A percentile compares a stretch with the other conserved stretches of the same genome.
These are phyloP conservation scores for Epichloe sp. DNA, from an alignment of 2,329 filamentous ascomycete species.

Conservation along the genomic window DNA sequence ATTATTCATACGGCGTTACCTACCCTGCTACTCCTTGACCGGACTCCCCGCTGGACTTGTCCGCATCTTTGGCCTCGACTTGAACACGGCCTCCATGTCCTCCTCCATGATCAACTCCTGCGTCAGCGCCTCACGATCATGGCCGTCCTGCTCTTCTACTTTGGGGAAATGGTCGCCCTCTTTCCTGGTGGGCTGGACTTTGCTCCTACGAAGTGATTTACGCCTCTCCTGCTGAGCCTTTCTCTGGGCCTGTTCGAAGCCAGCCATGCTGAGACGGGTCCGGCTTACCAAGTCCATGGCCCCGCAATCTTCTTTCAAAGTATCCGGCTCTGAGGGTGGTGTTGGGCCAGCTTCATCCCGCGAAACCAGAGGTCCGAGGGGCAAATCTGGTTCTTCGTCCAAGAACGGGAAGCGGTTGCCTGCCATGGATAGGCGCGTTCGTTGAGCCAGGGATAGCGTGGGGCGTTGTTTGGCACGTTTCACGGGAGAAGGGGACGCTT, in stretches of 20 bases:
- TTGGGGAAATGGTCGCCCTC: slow-evolving; percentile 34
- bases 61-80: slow-evolving; percentile 67
- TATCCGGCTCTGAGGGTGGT: neutral
- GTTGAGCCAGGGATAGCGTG: slow-evolving; percentile 56
- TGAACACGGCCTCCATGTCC: slow-evolving; percentile 75
- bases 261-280: slow-evolving; percentile 48
- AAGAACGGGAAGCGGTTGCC: slow-evolving; percentile 32
- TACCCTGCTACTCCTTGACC: slow-evolving; percentile 20
- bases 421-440: slow-evolving; percentile 71
- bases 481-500: slow-evolving; percentile 42
- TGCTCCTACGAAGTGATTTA: slow-evolving; percentile 35
- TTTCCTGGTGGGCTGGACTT: slow-evolving; percentile 20
- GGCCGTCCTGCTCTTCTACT: slow-evolving; percentile 31
- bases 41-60: slow-evolving; percentile 54
- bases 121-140: slow-evolving; percentile 35
- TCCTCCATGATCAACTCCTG: slow-evolving; percentile 60
- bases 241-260: slow-evolving; percentile 46
- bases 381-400: slow-evolving; percentile 18
- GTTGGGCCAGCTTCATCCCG: neutral
- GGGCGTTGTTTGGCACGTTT: slow-evolving; percentile 37
- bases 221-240: slow-evolving; percentile 46
- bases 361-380: slow-evolving; percentile 6
- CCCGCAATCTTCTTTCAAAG: slow-evolving; percentile 7
- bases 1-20: neutral
- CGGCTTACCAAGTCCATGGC: slow-evolving; percentile 39